Evolutionary conservation across 257 asterid genomes (phyloP), one percentile per base, ranked within the genome.

Genomic region (Fraxinus pennsylvanica): DNA sequence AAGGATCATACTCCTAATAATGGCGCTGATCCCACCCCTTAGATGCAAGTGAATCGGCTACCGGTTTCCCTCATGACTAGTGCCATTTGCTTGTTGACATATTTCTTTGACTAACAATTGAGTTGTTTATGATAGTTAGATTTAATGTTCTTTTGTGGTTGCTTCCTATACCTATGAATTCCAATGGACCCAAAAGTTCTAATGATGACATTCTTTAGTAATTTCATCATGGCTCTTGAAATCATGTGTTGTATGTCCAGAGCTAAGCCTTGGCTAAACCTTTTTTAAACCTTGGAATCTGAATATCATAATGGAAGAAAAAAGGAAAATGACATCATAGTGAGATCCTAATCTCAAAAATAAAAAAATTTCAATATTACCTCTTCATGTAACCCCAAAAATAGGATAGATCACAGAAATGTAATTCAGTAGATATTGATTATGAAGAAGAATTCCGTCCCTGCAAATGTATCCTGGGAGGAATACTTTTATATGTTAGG

Each of bases 201-300:
- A 2, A 61, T 61, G 68, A 61, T 9, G 68, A 21, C 68, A 21
- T 9, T 61, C 32, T 10, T 61, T 22, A 25, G 68, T 61, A 22
- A 61, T 61, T 61, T 61, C 65, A 61, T 61, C 68, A 25, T 61
- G 68, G 7, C 68, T 61, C 68, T 61, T 5, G 30, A 61, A 61
- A 33, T 61, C 52, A 12, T 22, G 33, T 61, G 68, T 59, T 33
- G 32, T 9, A 22, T 33, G 68, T 25, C 30, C 17, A 21, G 15
- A 22, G 67, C 67, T 21, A 59, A n/a, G 33, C 33, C 68, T 57
- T 57, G 25, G 66, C 54, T 9, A 45, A 45, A 45, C 4, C 13
- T 14, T 52, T 4, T 52, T 30, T 21, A 59, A 59, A n/a, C 67
- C 30, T 59, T 6, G 67, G 25, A 61, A 61, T 61, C 15, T 21